Evolutionary conservation across 257 asterid species (phyloP).

Genomic region (Voacanga thouarsii): DNA sequence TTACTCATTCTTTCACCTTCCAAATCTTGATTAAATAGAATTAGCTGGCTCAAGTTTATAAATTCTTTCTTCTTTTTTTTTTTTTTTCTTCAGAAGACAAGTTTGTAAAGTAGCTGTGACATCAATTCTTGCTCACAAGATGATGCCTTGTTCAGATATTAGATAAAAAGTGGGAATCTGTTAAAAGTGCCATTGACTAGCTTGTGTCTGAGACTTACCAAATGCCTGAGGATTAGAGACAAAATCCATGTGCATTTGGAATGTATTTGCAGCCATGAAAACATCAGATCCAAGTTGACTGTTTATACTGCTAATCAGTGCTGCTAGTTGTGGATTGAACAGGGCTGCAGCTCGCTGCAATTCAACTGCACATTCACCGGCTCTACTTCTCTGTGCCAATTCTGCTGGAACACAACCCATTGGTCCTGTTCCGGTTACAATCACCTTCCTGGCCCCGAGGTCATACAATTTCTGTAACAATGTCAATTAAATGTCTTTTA

Average conservation of each 20-base stretch:
- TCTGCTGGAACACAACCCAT: constrained; percentile 86
- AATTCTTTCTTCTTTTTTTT: too few relatives aligned
- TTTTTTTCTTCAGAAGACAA: too few relatives aligned
- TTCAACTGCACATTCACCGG: constrained; percentile 65
- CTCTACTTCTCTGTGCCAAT: constrained; percentile 58
- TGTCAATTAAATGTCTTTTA: background rate
- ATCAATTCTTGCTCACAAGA: too few relatives aligned
- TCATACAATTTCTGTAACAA: constrained; percentile 51
- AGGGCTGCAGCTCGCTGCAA: constrained; percentile 53
- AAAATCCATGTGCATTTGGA: constrained; percentile 52
- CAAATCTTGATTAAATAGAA: too few relatives aligned
- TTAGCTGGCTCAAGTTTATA: too few relatives aligned
- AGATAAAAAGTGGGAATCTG: background rate
- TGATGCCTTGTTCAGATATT: background rate
- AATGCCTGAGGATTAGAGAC: constrained; percentile 58
- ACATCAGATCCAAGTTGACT: constrained; percentile 49
- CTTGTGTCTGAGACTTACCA: constrained; percentile 33
- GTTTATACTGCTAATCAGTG: constrained; percentile 47
- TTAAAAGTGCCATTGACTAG: background rate
- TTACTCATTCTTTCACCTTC: too few relatives aligned
- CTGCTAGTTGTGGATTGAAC: constrained; percentile 59
- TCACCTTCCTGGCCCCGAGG: constrained; percentile 60
- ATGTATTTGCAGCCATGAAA: constrained; percentile 65
- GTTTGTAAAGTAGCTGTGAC: too few relatives aligned
- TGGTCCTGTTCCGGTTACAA: constrained; percentile 86